Percentiles rank a stretch among this genome's conserved stretches.
These are phyloP conservation scores for Begonia fuchsioides DNA, from an alignment of 306 rosid genomes.

Conservation along the genomic window DNA sequence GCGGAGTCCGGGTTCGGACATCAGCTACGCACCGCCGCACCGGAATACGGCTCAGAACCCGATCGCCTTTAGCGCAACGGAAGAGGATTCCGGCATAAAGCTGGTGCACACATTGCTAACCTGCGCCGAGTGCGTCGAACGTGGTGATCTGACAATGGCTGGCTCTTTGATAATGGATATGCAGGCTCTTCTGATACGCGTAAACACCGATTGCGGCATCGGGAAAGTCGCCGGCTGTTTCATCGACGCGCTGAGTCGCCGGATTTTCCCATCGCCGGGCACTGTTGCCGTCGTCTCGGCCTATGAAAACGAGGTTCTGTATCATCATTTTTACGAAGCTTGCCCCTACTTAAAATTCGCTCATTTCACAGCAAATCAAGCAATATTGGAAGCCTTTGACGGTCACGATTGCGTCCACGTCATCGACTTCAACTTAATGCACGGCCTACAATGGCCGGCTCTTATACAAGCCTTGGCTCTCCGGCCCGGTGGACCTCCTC, in stretches of 20 bases:
- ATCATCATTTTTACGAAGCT: conserved; percentile 75
- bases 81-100: conserved; percentile 75
- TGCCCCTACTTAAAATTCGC: conserved; percentile 86
- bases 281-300: conserved; percentile 9
- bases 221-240: conserved; percentile 83
- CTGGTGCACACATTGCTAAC: conserved; percentile 68
- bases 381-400: conserved; percentile 65
- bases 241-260: conserved; percentile 68
- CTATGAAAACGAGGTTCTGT: conserved; percentile 46
- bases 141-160: conserved; percentile 52
- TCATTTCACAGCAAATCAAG: conserved; percentile 88
- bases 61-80: conserved; percentile 30
- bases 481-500: conserved; percentile 81
- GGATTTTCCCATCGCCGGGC: conserved; percentile 27
- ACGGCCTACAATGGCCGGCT: conserved; percentile 91
- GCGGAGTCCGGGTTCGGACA: conserved; percentile 15
- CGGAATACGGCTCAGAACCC: conserved; percentile 15
- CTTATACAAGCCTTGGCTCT: conserved; percentile 72
- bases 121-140: conserved; percentile 72
- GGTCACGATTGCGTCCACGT: conserved; percentile 87
- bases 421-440: conserved; percentile 81
- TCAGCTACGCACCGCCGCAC: conserved; percentile 9
- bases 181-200: conserved; percentile 39
- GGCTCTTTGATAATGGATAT: conserved; percentile 64
- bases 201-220: conserved; percentile 59